Evolutionary conservation across 2,329 filamentous ascomycete species (phyloP).

Genomic region (Niveomyces coronatus): DNA sequence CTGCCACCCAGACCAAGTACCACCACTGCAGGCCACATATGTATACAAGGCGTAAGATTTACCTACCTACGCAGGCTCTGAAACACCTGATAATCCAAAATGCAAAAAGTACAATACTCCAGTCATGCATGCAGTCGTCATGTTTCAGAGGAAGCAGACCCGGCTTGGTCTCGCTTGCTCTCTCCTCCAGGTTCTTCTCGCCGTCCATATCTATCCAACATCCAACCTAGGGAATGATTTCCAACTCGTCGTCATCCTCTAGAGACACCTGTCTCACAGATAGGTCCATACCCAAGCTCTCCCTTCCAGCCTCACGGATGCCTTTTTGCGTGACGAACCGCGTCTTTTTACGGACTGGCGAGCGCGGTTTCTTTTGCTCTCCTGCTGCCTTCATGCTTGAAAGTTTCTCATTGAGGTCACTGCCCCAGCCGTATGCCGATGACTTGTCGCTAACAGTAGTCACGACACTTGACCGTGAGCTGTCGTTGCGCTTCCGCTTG

Average conservation of each 20-base stretch:
- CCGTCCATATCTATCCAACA: not conserved
- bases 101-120: too few relatives aligned
- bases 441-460: constrained; percentile 15
- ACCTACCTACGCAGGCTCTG: too few relatives aligned
- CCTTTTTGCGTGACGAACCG: constrained; percentile 71
- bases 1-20: too few relatives aligned
- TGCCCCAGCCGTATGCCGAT: constrained; percentile 45
- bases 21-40: too few relatives aligned
- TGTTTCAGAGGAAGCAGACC: too few relatives aligned
- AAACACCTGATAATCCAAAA: too few relatives aligned
- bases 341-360: constrained; percentile 59
- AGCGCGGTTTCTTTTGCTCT: constrained; percentile 30
- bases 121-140: too few relatives aligned
- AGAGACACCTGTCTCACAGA: constrained; percentile 24
- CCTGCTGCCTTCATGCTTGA: constrained; percentile 50
- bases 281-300: constrained; percentile 54
- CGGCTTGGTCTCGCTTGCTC: too few relatives aligned
- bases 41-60: too few relatives aligned
- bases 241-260: constrained; percentile 35
- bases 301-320: constrained; percentile 65
- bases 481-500: constrained; percentile 51
- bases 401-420: constrained; percentile 43
- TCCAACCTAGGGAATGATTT: constrained; percentile 31
- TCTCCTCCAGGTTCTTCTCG: too few relatives aligned
- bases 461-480: constrained; percentile 27